Percentiles rank a stretch among this genome's conserved stretches.
These are phyloP conservation scores for Cucurbita pepo DNA, from an alignment of 306 rosid species.

Conservation along the genomic window DNA sequence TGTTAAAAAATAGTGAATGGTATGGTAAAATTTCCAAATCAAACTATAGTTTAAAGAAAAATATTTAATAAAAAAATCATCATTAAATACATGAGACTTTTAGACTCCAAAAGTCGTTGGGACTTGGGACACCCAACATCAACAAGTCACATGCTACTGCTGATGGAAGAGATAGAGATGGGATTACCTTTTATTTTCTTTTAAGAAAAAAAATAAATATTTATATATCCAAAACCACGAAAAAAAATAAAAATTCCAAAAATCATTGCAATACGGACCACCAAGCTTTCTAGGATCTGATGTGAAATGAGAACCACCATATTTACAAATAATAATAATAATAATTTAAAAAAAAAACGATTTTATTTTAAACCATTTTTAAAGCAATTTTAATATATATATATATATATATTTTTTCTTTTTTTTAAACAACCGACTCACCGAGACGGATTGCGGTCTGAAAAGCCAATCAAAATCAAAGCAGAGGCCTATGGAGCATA, in stretches of 20 bases:
- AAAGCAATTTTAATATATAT: no score
- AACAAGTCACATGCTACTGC: neutral
- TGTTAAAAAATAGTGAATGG: neutral
- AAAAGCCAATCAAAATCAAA: neutral
- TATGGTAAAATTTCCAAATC: neutral
- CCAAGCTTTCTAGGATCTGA: neutral
- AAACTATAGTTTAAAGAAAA: neutral
- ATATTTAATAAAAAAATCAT: neutral
- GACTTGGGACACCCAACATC: neutral
- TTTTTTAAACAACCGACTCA: neutral
- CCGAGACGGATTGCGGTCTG: neutral
- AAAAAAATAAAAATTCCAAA: neutral
- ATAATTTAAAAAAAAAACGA: no score
- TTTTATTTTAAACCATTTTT: no score
- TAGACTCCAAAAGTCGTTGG: neutral
- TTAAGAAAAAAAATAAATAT: neutral
- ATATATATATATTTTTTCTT: no score
- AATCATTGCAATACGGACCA: neutral
- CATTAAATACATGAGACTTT: neutral
- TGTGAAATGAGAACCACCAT: neutral
- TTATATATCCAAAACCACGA: no score
- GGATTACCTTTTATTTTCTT: neutral
- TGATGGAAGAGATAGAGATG: neutral
- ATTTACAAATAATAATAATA: neutral
- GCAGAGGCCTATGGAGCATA: neutral